Evolutionary conservation across 208 protist genomes (phyloP), one percentile per base, ranked within the genome.

Genomic region (Sergeia podlipaevii): DNA sequence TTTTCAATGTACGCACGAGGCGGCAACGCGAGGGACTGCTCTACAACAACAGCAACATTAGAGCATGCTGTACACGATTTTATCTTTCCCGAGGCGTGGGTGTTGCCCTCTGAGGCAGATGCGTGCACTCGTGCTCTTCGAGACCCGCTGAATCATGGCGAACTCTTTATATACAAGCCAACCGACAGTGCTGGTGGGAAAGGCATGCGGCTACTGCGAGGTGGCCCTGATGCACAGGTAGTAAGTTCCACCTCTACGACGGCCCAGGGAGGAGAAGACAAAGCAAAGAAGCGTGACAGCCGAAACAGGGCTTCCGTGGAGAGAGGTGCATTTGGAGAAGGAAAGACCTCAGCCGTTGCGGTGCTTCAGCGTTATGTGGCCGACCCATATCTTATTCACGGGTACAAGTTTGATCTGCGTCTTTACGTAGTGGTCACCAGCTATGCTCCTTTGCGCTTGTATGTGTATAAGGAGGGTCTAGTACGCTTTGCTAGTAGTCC

Each of bases 361-460:
- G 21, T 97, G 7, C 76, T 94, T 8, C 85, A 95, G 74, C 52
- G 68, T 0, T 96, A 96, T 62, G 41, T 95, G 0, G 33, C 52
- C 3, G 61, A 95, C 37, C 89, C 93, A 7, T 74, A 88, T 18
- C 51, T 95, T 13, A 51, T 95, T 42, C 53, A 92, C 18, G 87
- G 88, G 3, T 88, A 93, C 70, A 97, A 97, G 68, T 96, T 96
- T 50, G 93, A 97, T 52, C 70, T 97, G 20, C 89, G 93, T 2
- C 58, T 97, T 4, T 97, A 97, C 64, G 87, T 94, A 8, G 69
- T 91, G 24, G 83, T 97, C 41, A 97, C 93, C 4, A 85, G 70
- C 17, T 91, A 81, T 59, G 57, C 68, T 34, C 93, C 93, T 10
- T 60, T 97, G 10, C 74, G 82, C 1, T 28, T 82, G 8, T 97